Evolutionary conservation across 2,329 filamentous ascomycete genomes (phyloP).

Genomic region (Apiospora marii): DNA sequence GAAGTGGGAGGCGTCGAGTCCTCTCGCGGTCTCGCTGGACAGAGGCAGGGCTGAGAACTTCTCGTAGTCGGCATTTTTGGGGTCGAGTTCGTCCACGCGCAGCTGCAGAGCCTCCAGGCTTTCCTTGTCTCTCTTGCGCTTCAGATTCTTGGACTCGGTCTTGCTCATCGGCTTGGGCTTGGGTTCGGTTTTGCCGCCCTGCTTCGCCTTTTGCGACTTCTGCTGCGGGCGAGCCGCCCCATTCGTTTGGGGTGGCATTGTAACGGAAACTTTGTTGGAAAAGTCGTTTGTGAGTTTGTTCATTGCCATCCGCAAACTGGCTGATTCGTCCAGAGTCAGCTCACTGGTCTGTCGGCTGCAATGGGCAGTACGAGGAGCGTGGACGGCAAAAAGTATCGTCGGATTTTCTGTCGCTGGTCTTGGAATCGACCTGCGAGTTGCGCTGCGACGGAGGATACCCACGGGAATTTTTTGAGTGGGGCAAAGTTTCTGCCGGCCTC

Average conservation of each 20-base stretch:
- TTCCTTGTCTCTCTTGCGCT: slow-evolving; percentile 51
- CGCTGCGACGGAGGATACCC: slow-evolving; percentile 13
- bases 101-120: slow-evolving; percentile 50
- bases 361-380: neutral
- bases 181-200: neutral
- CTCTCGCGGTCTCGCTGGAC: slow-evolving; percentile 79
- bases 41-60: slow-evolving; percentile 87
- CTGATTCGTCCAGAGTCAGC: neutral
- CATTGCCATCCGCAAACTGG: neutral
- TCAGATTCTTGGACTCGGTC: slow-evolving; percentile 44
- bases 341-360: neutral
- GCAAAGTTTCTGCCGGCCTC: neutral
- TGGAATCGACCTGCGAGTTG: neutral
- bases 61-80: slow-evolving; percentile 64
- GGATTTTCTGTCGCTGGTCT: neutral
- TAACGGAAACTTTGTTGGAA: neutral
- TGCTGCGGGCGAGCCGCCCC: slow-evolving; percentile 29
- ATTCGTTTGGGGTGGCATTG: slow-evolving; percentile 6
- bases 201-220: slow-evolving; percentile 40
- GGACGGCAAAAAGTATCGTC: neutral
- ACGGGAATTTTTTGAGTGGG: slow-evolving; percentile 22
- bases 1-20: slow-evolving; percentile 87
- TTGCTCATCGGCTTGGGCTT: slow-evolving; percentile 27
- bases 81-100: slow-evolving; percentile 57
- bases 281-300: neutral